phyloP scores from a whole-genome alignment of 768 basidiomycete genomes.

The Plicaturopsis crispa region DNA sequence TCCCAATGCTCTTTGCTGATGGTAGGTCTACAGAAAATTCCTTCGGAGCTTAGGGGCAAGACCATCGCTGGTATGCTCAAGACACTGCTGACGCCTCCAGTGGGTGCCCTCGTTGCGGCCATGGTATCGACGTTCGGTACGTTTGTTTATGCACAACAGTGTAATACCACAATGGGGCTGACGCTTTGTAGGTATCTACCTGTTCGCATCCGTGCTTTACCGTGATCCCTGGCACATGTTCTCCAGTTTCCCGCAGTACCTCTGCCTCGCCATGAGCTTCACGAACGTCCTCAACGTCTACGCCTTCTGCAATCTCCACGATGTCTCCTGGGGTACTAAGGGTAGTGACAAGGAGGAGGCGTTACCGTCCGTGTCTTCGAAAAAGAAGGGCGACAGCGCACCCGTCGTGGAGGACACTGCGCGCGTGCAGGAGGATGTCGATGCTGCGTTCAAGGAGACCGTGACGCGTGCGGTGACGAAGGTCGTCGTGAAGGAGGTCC shows the following conservation, averaged over 20 bases:
- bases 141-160: slow-evolving; percentile 9
- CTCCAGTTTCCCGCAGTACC: slow-evolving; percentile 87
- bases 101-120: slow-evolving; percentile 79
- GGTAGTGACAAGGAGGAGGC: slow-evolving; percentile 92
- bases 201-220: slow-evolving; percentile 61
- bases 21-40: slow-evolving; percentile 32
- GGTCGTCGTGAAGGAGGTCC: slow-evolving; percentile 51
- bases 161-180: slow-evolving; percentile 4
- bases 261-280: slow-evolving; percentile 87
- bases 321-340: slow-evolving; percentile 94
- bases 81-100: slow-evolving; percentile 66
- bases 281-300: slow-evolving; percentile 95
- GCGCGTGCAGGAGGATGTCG: slow-evolving; percentile 80
- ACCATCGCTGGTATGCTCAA: slow-evolving; percentile 39
- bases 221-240: slow-evolving; percentile 98
- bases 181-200: slow-evolving; percentile 56
- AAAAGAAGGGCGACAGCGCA: slow-evolving; percentile 63
- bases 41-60: slow-evolving; percentile 39
- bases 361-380: slow-evolving; percentile 82
- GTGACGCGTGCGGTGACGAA: slow-evolving; percentile 83
- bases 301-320: slow-evolving; percentile 95
- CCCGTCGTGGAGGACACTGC: slow-evolving; percentile 83
- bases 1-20: not conserved
- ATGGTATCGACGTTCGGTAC: slow-evolving; percentile 82
- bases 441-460: slow-evolving; percentile 86